A percentile compares a stretch with the other conserved stretches of the same genome.
These are phyloP conservation scores for Dentipellis sp. DNA, from an alignment of 768 basidiomycete genomes.

Conservation along the genomic window DNA sequence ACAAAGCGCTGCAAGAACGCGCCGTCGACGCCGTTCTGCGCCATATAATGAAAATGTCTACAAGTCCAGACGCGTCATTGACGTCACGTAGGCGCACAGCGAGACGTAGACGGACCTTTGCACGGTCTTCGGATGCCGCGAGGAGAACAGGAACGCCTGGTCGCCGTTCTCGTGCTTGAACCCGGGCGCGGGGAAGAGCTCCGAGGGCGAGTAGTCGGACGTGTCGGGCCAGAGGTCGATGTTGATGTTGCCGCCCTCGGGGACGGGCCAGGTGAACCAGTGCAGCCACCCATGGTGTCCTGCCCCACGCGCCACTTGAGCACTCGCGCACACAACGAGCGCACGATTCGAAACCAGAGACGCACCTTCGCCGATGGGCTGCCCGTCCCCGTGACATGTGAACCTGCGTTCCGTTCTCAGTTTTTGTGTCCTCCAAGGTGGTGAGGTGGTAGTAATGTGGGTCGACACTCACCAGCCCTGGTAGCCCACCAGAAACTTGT, in stretches of 20 bases:
- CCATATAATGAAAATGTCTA: slow-evolving; percentile 84
- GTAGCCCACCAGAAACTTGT: slow-evolving; percentile 80
- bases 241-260: slow-evolving; percentile 61
- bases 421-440: neutral
- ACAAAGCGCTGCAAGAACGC: slow-evolving; percentile 76
- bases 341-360: neutral
- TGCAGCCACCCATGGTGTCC: slow-evolving; percentile 84
- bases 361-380: slow-evolving; percentile 53
- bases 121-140: slow-evolving; percentile 66
- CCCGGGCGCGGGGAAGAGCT: slow-evolving; percentile 63
- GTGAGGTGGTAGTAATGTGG: slow-evolving; percentile 13
- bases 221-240: slow-evolving; percentile 77
- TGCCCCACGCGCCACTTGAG: slow-evolving; percentile 9
- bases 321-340: neutral
- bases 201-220: slow-evolving; percentile 58
- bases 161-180: slow-evolving; percentile 46
- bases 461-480: slow-evolving; percentile 62
- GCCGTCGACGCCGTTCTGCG: slow-evolving; percentile 69
- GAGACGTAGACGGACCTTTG: slow-evolving; percentile 30
- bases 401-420: slow-evolving; percentile 38
- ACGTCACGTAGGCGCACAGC: neutral
- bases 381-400: slow-evolving; percentile 60
- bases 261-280: slow-evolving; percentile 67
- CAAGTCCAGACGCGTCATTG: neutral
- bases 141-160: slow-evolving; percentile 68